phyloP scores from a whole-genome alignment of 2,329 filamentous ascomycete species.

The Pseudogymnoascus sp. region DNA sequence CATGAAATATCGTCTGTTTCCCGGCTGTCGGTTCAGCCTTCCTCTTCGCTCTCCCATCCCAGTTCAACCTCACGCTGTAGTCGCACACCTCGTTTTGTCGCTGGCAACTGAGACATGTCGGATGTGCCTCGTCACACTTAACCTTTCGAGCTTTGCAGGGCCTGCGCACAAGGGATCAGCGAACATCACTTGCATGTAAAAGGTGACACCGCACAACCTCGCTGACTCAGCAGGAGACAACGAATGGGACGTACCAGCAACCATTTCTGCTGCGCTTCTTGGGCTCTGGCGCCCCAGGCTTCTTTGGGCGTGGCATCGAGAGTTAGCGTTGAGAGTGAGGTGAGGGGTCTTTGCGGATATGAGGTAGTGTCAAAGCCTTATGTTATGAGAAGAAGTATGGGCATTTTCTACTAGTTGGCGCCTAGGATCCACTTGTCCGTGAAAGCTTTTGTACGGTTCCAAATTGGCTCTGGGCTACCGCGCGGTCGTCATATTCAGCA shows the following conservation, averaged over 20 bases:
- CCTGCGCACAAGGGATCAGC: slow-evolving; percentile 38
- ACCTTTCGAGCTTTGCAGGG: slow-evolving; percentile 73
- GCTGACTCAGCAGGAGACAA: neutral
- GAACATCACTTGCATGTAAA: slow-evolving; percentile 9
- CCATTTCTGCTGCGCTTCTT: slow-evolving; percentile 62
- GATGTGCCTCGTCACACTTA: slow-evolving; percentile 75
- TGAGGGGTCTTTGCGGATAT: neutral
- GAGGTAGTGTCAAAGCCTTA: neutral
- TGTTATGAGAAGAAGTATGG: neutral
- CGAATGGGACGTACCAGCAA: slow-evolving; percentile 49
- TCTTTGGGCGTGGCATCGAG: slow-evolving; percentile 59
- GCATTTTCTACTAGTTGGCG: neutral
- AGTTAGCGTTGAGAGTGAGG: neutral
- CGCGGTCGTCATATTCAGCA: neutral
- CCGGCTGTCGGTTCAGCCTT: slow-evolving; percentile 33
- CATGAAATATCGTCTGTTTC: neutral
- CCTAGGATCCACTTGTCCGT: neutral
- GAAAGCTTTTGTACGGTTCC: neutral
- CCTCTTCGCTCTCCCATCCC: slow-evolving; percentile 65
- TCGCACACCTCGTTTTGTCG: slow-evolving; percentile 68
- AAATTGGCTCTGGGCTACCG: neutral
- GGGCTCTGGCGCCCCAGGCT: slow-evolving; percentile 54
- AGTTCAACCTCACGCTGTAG: slow-evolving; percentile 74
- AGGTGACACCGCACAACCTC: neutral
- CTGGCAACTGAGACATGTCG: slow-evolving; percentile 64